Evolutionary conservation across 306 rosid species (phyloP).

Genomic region (Casuarina glauca): DNA sequence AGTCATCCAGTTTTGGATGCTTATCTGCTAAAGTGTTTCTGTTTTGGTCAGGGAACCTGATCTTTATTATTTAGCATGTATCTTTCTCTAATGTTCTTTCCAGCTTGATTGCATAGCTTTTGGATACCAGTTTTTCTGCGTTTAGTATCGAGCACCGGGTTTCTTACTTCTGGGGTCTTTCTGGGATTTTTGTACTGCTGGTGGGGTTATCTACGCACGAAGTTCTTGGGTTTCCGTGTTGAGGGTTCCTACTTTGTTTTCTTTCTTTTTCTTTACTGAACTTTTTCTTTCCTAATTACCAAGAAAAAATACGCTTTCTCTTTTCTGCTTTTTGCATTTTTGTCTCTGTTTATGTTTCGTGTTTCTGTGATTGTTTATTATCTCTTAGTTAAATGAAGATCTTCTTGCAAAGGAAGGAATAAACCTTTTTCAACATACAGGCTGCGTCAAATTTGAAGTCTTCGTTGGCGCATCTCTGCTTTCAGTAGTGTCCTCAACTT

Average conservation of each 20-base stretch:
- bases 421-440: not conserved
- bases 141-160: constrained; percentile 7
- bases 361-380: too few species aligned
- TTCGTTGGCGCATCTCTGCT: constrained; percentile 1
- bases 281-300: not conserved
- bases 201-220: too few species aligned
- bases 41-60: too few species aligned
- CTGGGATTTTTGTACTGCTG: not conserved
- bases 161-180: not conserved
- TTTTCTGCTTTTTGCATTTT: not conserved
- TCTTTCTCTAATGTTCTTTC: not conserved
- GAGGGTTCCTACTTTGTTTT: not conserved
- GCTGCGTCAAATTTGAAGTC: not conserved
- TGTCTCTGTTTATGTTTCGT: not conserved
- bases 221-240: not conserved
- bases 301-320: not conserved
- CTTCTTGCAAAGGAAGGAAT: not conserved
- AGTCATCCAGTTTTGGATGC: constrained; percentile 5
- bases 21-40: not conserved
- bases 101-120: constrained; percentile 12
- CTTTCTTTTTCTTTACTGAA: not conserved
- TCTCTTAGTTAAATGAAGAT: not conserved
- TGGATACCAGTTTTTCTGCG: constrained; percentile 2
- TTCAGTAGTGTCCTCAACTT: not conserved
- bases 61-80: not conserved